Evolutionary conservation across 2,329 filamentous ascomycete species (phyloP), one percentile per base, ranked within the genome.

Genomic region (Trichoderma harzianum): DNA sequence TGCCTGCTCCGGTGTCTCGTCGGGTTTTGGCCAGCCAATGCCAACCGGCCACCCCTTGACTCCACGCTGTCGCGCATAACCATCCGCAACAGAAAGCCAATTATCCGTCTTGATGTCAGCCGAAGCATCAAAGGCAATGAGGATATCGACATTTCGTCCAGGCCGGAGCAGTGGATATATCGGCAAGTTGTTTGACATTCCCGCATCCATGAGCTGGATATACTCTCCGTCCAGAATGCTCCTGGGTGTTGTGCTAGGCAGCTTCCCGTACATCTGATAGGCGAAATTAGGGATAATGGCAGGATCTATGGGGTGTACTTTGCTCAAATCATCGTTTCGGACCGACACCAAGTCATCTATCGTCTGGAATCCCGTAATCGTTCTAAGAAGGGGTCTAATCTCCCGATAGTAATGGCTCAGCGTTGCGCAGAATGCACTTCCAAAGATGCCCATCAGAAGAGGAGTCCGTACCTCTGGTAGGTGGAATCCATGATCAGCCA

Each of bases 161-260:
- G 94, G 94, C 12, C 96, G 90, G 21, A 99, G 89, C 4, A 98
- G 87, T 0, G 96, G 96, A 79, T 99, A 99, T 55, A 98, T 95
- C 2, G 96, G 96, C 10, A 99, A 86, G 78, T 99, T 99, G 80
- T 99, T 98, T 75, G 93, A 97, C 96, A 99, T 99, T 65, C 96
- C 96, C 2, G 96, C 95, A 80, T 99, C 96, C 95, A 98, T 98
- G 18, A 95, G 86, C 74, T 93, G 91, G 21, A 95, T 86, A 79
- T 97, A 92, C 58, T 91, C 86, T 16, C 86, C 87, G 21, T 89
- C 85, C 76, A 93, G 90, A 51, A 97, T 89, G 72, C 89, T 94
- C 36, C 91, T 88, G 0, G 96, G 94, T n/a, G 92, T 92, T 0
- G 93, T 93, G 1, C 88, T 82, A 0, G 94, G 92, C 7, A 99